Base-by-base conservation (phyloP, 2,329 filamentous ascomycete genomes). In the Apiospora marii region DNA sequence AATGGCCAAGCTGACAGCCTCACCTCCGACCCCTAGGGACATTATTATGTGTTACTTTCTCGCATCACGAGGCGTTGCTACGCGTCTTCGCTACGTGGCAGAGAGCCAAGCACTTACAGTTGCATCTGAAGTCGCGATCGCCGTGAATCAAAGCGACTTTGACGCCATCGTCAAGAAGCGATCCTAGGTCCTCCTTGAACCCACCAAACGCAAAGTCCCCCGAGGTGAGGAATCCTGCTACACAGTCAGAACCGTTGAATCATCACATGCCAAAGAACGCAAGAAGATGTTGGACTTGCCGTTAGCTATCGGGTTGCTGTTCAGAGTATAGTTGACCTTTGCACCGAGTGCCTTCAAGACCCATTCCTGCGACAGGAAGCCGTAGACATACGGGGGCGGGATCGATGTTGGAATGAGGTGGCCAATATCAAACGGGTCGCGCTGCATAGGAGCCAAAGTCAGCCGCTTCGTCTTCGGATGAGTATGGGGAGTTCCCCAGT, bases 261-360 rank as follows among this genome's bases (percentile, higher is more conserved):
- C 10, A 4, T 19, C 1, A 8, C 4, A 16, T 16, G 14, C 10
- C 16, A 16, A 34, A 3, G 27, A 30, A 22, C 13, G 27, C 24
- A 58, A 30, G 5, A 58, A 30, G 13, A 10, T 34, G 27, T 58
- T 19, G 30, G 30, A 22, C 27, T 34, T 61, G 12, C 53, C 53
- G 53, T 37, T 22, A n/a, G 53, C 85, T 12, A 83, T 82, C 30
- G 77, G 76, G 77, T 86, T 90, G 24, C 81, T 82, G 69, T 89
- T 82, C n/a, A 82, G 82, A 13, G 88, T 88, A 81, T 86, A 91
- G 79, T 92, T 91, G 41, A 91, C 79, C 0, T 88, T 87, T 0
- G 89, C 87, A 13, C 90, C 91, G 0, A 92, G 84, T 0, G 85
- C 87, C 6, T 81, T 78, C 77, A 91, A 89, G 0, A 91, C 85